phyloP scores from a whole-genome alignment of 305 asterid species.

The Coffea humblotiana region DNA sequence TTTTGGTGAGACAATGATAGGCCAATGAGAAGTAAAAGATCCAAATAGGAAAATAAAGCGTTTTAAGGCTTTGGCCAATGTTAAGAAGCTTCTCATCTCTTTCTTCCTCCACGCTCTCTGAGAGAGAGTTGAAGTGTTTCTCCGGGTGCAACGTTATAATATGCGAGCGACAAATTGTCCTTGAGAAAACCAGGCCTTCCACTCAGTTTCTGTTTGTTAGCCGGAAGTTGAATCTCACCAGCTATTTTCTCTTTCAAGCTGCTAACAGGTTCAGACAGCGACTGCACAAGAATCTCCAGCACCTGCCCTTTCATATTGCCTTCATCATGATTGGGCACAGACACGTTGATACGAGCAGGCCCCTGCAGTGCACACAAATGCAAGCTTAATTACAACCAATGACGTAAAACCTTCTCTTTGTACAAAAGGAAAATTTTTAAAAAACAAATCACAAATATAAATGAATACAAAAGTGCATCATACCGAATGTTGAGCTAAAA shows the following conservation, averaged over 20 bases:
- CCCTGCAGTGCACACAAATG: constrained; percentile 57
- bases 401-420: neutral
- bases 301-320: constrained; percentile 88
- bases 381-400: neutral
- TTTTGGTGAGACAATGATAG: constrained; percentile 14
- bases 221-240: constrained; percentile 90
- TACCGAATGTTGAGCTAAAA: constrained; percentile 75
- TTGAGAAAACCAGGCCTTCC: constrained; percentile 98
- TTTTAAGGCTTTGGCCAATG: constrained; percentile 27
- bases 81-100: constrained; percentile 58
- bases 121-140: constrained; percentile 78
- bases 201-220: constrained; percentile 95
- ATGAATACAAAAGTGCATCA: constrained; percentile 14
- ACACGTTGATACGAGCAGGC: constrained; percentile 60
- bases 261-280: constrained; percentile 76
- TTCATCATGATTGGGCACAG: constrained; percentile 88
- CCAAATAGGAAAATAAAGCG: constrained; percentile 31
- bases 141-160: constrained; percentile 78
- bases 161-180: constrained; percentile 93
- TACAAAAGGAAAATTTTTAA: neutral
- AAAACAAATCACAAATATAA: neutral
- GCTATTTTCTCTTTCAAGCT: constrained; percentile 94
- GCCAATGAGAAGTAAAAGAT: constrained; percentile 18
- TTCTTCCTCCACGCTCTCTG: constrained; percentile 99
- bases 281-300: constrained; percentile 72